Evolutionary conservation across 2,329 filamentous ascomycete species (phyloP).

Genomic region (Botrytis hyacinthi): DNA sequence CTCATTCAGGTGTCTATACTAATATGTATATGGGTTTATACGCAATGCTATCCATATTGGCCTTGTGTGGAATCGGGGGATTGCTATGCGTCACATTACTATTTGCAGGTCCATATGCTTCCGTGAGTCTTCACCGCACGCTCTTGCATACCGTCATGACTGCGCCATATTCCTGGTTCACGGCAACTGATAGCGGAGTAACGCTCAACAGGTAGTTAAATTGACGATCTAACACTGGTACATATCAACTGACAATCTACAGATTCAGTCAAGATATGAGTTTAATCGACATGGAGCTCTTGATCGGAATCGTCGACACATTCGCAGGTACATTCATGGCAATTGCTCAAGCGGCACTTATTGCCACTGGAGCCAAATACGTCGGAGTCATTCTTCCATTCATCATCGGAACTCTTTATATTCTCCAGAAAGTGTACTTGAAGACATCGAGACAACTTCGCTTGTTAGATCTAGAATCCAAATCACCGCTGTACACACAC

Average conservation of each 20-base stretch:
- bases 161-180: constrained; percentile 41
- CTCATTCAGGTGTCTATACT: background rate
- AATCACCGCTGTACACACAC: constrained; percentile 45
- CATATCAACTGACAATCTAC: constrained; percentile 15
- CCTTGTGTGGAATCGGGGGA: background rate
- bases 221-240: background rate
- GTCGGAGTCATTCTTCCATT: constrained; percentile 11
- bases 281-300: constrained; percentile 36
- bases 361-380: constrained; percentile 13
- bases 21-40: constrained; percentile 3
- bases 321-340: constrained; percentile 7
- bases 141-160: constrained; percentile 47
- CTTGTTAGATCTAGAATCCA: constrained; percentile 45
- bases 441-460: constrained; percentile 48
- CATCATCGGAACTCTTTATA: constrained; percentile 3
- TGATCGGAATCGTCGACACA: constrained; percentile 22
- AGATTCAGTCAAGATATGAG: constrained; percentile 36
- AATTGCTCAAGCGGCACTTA: constrained; percentile 16
- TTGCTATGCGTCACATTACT: background rate
- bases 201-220: constrained; percentile 8
- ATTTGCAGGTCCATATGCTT: background rate
- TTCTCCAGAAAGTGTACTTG: constrained; percentile 45
- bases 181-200: background rate
- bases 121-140: constrained; percentile 45
- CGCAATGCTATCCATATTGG: constrained; percentile 6